These are phyloP conservation scores for Beauveria australis DNA, from an alignment of 2,329 filamentous ascomycete species.

Conservation along the genomic window DNA sequence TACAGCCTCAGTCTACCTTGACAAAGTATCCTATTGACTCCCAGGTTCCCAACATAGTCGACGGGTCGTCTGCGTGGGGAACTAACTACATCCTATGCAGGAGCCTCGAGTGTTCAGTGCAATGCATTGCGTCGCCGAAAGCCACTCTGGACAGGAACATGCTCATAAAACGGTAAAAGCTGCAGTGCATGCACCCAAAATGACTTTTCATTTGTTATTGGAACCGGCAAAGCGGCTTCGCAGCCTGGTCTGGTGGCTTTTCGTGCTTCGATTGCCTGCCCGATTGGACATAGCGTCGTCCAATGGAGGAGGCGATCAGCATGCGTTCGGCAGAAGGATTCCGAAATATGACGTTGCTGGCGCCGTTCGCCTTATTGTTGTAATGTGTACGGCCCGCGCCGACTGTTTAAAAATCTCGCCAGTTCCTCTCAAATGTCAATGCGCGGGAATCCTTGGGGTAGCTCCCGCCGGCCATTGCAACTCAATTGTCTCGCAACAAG, in stretches of 20 bases:
- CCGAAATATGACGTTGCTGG: not conserved
- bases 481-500: not conserved
- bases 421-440: not conserved
- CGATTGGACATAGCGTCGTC: not conserved
- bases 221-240: not conserved
- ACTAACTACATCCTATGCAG: not conserved
- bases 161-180: not conserved
- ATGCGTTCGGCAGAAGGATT: not conserved
- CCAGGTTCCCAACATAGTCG: not conserved
- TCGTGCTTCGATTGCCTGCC: not conserved
- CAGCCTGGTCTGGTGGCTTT: not conserved
- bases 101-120: too few species aligned
- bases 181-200: not conserved
- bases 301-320: not conserved
- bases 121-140: not conserved
- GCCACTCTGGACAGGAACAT: not conserved
- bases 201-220: conserved; percentile 1
- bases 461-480: not conserved
- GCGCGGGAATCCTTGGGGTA: not conserved
- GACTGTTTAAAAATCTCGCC: not conserved
- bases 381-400: too few species aligned
- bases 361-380: not conserved
- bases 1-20: too few species aligned
- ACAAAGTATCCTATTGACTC: too few species aligned
- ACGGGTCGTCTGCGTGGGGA: not conserved